Evolutionary conservation across 2,329 filamentous ascomycete species (phyloP).

Genomic region (Neonectria neomacrospora): DNA sequence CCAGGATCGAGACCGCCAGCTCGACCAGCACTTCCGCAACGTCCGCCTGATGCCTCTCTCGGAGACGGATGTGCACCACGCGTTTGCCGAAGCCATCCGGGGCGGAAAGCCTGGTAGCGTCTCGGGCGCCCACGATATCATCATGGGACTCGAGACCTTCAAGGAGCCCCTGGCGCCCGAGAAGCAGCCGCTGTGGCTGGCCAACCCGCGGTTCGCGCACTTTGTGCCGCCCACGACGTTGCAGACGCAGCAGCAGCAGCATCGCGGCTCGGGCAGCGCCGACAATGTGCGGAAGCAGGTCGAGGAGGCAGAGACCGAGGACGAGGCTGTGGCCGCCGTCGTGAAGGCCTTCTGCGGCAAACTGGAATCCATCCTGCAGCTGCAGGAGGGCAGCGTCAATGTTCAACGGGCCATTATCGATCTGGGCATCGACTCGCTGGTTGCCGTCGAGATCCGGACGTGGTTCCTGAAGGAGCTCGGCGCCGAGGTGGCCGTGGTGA

Average conservation of each 20-base stretch:
- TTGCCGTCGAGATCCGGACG: slow-evolving; percentile 52
- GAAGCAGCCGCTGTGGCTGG: slow-evolving; percentile 21
- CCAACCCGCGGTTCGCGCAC: slow-evolving; percentile 24
- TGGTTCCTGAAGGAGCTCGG: slow-evolving; percentile 60
- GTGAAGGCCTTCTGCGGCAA: slow-evolving; percentile 27
- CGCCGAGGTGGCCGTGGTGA: slow-evolving; percentile 58
- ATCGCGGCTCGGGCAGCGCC: not conserved
- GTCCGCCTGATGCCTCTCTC: slow-evolving; percentile 31
- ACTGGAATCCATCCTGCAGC: slow-evolving; percentile 35
- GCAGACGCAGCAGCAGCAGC: slow-evolving; percentile 13
- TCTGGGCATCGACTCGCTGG: slow-evolving; percentile 46
- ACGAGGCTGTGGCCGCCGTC: slow-evolving; percentile 21
- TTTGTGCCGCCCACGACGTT: slow-evolving; percentile 18
- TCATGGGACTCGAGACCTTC: slow-evolving; percentile 31
- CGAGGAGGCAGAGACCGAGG: slow-evolving; percentile 18
- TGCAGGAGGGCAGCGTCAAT: slow-evolving; percentile 19
- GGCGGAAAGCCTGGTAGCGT: slow-evolving; percentile 28
- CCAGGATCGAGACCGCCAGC: slow-evolving; percentile 21
- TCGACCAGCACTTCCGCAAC: slow-evolving; percentile 24
- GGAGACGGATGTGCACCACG: slow-evolving; percentile 50
- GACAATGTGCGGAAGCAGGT: slow-evolving; percentile 19
- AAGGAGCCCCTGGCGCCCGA: slow-evolving; percentile 19
- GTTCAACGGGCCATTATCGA: slow-evolving; percentile 33
- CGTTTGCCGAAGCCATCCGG: slow-evolving; percentile 41
- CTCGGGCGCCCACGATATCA: slow-evolving; percentile 20